These are phyloP conservation scores for Citrus medica DNA, from an alignment of 345 rosid species.

Conservation along the genomic window DNA sequence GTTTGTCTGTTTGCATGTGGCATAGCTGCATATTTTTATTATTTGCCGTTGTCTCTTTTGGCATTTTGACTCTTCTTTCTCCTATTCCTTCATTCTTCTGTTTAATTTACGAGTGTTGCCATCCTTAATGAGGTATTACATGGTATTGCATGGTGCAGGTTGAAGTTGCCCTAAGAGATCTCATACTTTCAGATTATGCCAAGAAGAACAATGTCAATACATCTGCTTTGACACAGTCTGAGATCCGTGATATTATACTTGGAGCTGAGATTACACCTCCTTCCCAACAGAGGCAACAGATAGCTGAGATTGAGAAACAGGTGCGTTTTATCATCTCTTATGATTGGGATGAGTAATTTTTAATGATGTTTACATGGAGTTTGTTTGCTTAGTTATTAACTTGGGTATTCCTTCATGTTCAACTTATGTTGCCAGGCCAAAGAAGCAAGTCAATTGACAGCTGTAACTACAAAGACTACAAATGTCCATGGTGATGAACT, in stretches of 20 bases:
- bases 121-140: not conserved
- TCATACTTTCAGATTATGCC: constrained; percentile 93
- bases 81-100: not conserved
- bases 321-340: constrained; percentile 25
- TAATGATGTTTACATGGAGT: not conserved
- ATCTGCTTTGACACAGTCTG: constrained; percentile 96
- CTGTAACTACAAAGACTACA: constrained; percentile 91
- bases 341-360: not conserved
- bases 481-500: constrained; percentile 96
- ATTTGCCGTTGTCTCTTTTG: not conserved
- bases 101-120: not conserved
- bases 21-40: not conserved
- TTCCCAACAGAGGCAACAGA: constrained; percentile 96
- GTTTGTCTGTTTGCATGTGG: not conserved
- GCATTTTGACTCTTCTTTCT: not conserved
- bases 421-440: constrained; percentile 55
- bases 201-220: constrained; percentile 99
- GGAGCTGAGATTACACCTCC: constrained; percentile 99
- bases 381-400: not conserved
- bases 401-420: not conserved
- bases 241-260: constrained; percentile 95
- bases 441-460: constrained; percentile 94
- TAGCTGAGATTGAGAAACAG: constrained; percentile 99
- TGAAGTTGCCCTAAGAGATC: constrained; percentile 95
- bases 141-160: constrained; percentile 42